Evolutionary conservation across 352 stramenopile species (phyloP).

Genomic region (Phytophthora foliorum): DNA sequence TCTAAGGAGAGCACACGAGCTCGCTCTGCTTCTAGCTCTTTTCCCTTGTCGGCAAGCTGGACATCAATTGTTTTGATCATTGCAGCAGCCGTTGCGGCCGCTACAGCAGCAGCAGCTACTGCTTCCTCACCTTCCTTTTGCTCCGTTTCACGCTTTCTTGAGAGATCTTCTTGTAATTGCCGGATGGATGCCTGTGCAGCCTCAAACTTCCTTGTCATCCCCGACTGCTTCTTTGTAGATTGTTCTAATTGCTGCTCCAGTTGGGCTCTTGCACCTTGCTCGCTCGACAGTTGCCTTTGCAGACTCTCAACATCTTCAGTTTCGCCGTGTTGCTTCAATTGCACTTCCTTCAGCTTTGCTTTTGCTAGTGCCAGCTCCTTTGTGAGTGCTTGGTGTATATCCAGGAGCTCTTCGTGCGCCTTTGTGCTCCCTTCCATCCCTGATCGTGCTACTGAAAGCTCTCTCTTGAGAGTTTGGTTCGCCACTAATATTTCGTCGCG

Average conservation of each 20-base stretch:
- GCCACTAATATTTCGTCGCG: constrained; percentile 30
- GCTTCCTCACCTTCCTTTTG: constrained; percentile 34
- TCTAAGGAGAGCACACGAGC: constrained; percentile 28
- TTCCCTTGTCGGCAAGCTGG: constrained; percentile 35
- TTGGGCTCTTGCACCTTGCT: constrained; percentile 27
- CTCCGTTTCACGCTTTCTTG: constrained; percentile 27
- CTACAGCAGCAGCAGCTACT: constrained; percentile 20
- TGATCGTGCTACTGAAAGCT: constrained; percentile 35
- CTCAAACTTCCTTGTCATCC: constrained; percentile 39
- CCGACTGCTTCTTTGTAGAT: constrained; percentile 30
- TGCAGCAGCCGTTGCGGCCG: constrained; percentile 25
- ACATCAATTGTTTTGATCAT: constrained; percentile 31
- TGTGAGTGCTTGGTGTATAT: constrained; percentile 28
- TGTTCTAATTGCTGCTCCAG: constrained; percentile 37
- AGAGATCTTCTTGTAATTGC: constrained; percentile 48
- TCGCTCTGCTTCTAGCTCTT: constrained; percentile 33
- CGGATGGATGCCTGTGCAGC: constrained; percentile 35
- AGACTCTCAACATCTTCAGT: constrained; percentile 21
- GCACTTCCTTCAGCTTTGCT: constrained; percentile 35
- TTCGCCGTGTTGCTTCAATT: constrained; percentile 27
- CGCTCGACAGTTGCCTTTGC: constrained; percentile 32
- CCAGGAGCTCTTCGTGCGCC: constrained; percentile 26
- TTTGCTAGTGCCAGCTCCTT: constrained; percentile 37
- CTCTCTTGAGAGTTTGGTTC: constrained; percentile 48
- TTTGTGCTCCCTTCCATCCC: constrained; percentile 31